Evolutionary conservation across 768 basidiomycete genomes (phyloP), one percentile per base, ranked within the genome.

Genomic region (Xerocomellus amylosporus): DNA sequence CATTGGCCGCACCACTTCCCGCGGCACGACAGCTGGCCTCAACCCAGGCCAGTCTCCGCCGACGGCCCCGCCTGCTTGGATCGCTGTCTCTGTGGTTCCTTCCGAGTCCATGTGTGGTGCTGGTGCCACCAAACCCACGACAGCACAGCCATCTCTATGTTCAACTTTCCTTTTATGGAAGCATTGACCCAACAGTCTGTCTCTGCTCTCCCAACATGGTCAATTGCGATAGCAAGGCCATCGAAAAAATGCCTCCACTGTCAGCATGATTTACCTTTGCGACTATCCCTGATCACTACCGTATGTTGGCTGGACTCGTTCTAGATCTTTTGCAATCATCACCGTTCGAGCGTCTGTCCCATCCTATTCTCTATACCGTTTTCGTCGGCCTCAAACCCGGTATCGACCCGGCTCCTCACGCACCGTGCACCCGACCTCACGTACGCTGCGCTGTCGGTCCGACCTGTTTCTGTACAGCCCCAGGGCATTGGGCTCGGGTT

Each of bases 141-240:
- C 0, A 0, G 47, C 56, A 49, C 47, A 50, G 58, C 41, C 54
- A 46, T 30, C 43, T 58, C 57, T 38, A 51, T 45, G 30, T 72
- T 70, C 58, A 68, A 64, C 64, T 6, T 70, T 53, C 69, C 68
- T 41, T 33, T 56, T 66, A 20, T 55, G 61, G 69, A 31, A 70
- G 8, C 1, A 53, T 14, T 7, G 66, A 57, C 58, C 70, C 69
- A 40, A 20, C 53, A 31, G 53, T 50, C 52, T 37, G 66, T 67
- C 53, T 12, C 49, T 6, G 20, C 46, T 12, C 49, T 51, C 44
- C 44, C 39, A 55, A 51, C 58, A n/a, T 36, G 54, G 50, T n/a
- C 36, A 39, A n/a, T n/a, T n/a, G 41, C 44, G 34, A 52, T 33
- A 39, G 14, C 51, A 20, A 49, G 30, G 22, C 8, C 42, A 6